phyloP scores from a whole-genome alignment of 2,329 filamentous ascomycete genomes.

The Ceratocystis cacaofunesta region DNA sequence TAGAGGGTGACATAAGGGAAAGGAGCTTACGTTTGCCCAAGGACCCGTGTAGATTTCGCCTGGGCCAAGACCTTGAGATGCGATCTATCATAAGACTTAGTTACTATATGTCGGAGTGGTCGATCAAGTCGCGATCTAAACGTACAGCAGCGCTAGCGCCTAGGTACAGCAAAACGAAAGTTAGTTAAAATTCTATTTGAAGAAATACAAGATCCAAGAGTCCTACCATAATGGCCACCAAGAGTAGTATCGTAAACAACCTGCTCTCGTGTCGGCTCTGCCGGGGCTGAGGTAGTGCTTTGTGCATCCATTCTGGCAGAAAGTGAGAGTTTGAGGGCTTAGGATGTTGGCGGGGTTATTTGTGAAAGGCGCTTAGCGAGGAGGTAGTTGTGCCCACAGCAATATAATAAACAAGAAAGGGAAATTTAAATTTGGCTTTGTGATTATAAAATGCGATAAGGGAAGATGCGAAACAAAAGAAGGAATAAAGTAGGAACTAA shows the following conservation, averaged over 20 bases:
- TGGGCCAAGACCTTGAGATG: constrained; percentile 75
- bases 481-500: not conserved
- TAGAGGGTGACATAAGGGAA: not conserved
- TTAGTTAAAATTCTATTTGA: not conserved
- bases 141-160: constrained; percentile 34
- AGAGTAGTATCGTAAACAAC: constrained; percentile 59
- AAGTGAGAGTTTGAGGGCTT: not conserved
- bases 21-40: constrained; percentile 70
- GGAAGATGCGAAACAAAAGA: not conserved
- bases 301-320: constrained; percentile 1
- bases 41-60: constrained; percentile 85
- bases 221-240: constrained; percentile 61
- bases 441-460: not conserved
- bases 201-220: not conserved
- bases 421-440: not conserved
- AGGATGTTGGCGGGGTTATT: not conserved
- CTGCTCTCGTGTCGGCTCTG: constrained; percentile 43
- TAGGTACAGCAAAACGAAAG: constrained; percentile 21
- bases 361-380: not conserved
- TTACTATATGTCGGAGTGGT: not conserved
- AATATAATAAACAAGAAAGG: not conserved
- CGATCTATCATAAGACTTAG: constrained; percentile 42
- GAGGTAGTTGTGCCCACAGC: not conserved
- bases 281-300: not conserved
- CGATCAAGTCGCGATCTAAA: constrained; percentile 11